A percentile compares a stretch with the other conserved stretches of the same genome.
These are phyloP conservation scores for Cucumis melo DNA, from an alignment of 306 rosid species.

Conservation along the genomic window DNA sequence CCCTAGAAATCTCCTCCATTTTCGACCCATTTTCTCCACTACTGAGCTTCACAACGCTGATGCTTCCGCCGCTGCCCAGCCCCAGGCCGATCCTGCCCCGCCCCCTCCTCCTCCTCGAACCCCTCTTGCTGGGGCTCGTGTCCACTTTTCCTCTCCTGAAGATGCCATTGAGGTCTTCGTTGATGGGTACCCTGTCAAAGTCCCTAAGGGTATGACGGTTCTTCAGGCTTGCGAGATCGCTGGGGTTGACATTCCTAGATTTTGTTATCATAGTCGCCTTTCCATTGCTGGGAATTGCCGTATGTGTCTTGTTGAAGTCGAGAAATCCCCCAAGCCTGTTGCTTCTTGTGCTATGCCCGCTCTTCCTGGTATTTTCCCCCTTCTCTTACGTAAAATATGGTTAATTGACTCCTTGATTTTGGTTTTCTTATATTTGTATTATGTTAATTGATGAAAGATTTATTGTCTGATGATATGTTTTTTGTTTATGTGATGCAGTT, in stretches of 20 bases:
- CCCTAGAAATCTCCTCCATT: constrained; percentile 23
- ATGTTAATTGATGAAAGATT: not conserved
- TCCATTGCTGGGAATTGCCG: constrained; percentile 97
- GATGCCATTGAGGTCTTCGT: constrained; percentile 91
- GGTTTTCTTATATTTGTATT: not conserved
- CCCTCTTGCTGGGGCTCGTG: constrained; percentile 66
- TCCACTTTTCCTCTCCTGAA: constrained; percentile 62
- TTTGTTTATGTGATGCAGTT: not conserved
- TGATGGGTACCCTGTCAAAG: constrained; percentile 81
- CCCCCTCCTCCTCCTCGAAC: constrained; percentile 46
- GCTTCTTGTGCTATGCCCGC: constrained; percentile 99
- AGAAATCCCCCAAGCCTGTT: constrained; percentile 98
- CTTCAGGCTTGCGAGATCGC: constrained; percentile 96
- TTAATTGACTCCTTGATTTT: not conserved
- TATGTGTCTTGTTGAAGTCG: constrained; percentile 98
- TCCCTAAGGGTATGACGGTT: constrained; percentile 91
- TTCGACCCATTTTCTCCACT: constrained; percentile 59
- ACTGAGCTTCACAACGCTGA: constrained; percentile 66
- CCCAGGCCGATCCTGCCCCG: constrained; percentile 25
- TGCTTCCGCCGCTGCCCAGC: constrained; percentile 47
- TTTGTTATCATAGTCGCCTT: constrained; percentile 82
- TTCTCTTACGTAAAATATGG: not conserved
- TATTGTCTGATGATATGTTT: not conserved
- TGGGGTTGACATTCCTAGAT: constrained; percentile 87
- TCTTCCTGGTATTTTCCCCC: constrained; percentile 49